Base-by-base conservation (phyloP, 2,329 filamentous ascomycete species). In the Neonectria sp. region DNA sequence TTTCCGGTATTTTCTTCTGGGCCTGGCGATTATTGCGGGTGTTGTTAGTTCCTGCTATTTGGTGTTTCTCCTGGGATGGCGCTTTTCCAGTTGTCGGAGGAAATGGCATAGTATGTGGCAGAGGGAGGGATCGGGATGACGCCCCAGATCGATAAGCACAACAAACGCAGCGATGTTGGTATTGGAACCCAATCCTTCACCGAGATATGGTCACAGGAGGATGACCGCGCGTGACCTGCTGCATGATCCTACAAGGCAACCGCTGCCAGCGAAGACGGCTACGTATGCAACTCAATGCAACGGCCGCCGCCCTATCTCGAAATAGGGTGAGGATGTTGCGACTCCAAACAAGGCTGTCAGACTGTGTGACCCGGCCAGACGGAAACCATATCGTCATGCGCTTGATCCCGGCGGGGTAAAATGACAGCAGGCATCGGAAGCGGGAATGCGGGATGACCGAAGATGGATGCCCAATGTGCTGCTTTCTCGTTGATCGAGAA, bases 261-360 rank as follows among this genome's bases (percentile, higher is more conserved):
- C 21, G 21, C 21, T 6, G 60, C 60, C 17, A 63, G 52, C 52
- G 45, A 40, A 6, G 43, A 37, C 15, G 21, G 31, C 60, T 53
- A 53, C 53, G 33, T n/a, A 46, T 63, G 60, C 60, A 57, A 21
- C 60, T 56, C 49, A n/a, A 63, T 56, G 60, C 60, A 48, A n/a
- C 35, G 15, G 2, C 35, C 7, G 13, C 52, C 60, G 11, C 15
- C 21, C 31, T 53, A 12, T 31, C 48, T 51, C 40, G 9, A 37
- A 43, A 33, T 31, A 55, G 43, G 29, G 17, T 37, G 43, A 31
- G 46, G 60, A 37, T 29, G 27, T 48, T 29, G 52, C 43, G 37
- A n/a, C 43, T 51, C 12, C n/a, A 45, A 60, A 48, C 46, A 43
- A 33, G n/a, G n/a, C 25, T 52, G 40, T 45, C 46, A 56, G 45